phyloP scores from a whole-genome alignment of 371 early-diverging fungal species.

The Lichtheimia hyalospora region DNA sequence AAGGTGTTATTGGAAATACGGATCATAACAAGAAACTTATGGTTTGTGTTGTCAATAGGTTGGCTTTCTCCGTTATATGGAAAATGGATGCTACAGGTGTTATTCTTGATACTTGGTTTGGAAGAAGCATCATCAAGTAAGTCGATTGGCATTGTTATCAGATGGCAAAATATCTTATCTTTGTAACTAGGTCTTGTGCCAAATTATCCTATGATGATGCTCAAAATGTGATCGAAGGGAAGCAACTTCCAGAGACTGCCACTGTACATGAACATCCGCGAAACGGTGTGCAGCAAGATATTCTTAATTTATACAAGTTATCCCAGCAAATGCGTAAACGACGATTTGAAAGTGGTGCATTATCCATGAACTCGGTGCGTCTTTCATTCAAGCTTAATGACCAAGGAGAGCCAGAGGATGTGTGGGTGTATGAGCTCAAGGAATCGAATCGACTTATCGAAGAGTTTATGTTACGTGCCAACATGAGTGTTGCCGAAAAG shows the following conservation, averaged over 20 bases:
- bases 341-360: conserved; percentile 87
- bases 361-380: conserved; percentile 76
- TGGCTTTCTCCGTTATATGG: conserved; percentile 71
- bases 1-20: neutral
- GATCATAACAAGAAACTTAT: neutral
- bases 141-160: neutral
- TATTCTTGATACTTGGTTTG: conserved; percentile 61
- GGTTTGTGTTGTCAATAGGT: conserved; percentile 10
- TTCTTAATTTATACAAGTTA: conserved; percentile 51
- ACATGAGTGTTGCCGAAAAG: conserved; percentile 94
- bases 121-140: conserved; percentile 68
- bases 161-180: neutral
- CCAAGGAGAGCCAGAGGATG: conserved; percentile 65
- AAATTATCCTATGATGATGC: conserved; percentile 87
- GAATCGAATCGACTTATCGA: conserved; percentile 97
- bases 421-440: conserved; percentile 78
- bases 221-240: conserved; percentile 70
- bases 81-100: conserved; percentile 67
- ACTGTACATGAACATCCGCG: conserved; percentile 9
- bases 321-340: conserved; percentile 69
- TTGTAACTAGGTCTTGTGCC: conserved; percentile 46
- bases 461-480: conserved; percentile 99
- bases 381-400: conserved; percentile 81
- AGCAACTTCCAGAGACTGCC: conserved; percentile 29
- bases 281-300: conserved; percentile 5